phyloP scores from a whole-genome alignment of 805 yeast genomes.

The Blastobotrys attinorum region DNA sequence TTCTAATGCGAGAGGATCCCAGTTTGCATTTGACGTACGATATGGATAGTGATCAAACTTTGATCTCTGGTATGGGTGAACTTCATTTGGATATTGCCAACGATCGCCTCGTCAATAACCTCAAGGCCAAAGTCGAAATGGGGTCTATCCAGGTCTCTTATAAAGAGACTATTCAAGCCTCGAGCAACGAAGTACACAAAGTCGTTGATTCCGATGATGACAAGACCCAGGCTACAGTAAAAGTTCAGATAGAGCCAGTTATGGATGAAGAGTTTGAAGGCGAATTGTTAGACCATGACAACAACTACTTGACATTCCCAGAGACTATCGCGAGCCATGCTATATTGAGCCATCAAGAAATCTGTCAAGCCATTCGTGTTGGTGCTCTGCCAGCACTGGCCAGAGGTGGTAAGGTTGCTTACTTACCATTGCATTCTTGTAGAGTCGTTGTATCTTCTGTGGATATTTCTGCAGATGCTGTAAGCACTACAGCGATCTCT shows the following conservation, averaged over 20 bases:
- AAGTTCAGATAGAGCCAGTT: slow-evolving; percentile 23
- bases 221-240: slow-evolving; percentile 25
- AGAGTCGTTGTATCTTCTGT: slow-evolving; percentile 47
- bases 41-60: slow-evolving; percentile 83
- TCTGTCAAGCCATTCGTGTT: slow-evolving; percentile 21
- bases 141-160: slow-evolving; percentile 86
- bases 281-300: slow-evolving; percentile 37
- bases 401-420: slow-evolving; percentile 34
- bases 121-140: slow-evolving; percentile 72
- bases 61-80: slow-evolving; percentile 95
- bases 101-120: slow-evolving; percentile 69
- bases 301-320: slow-evolving; percentile 23
- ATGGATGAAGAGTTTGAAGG: slow-evolving; percentile 18
- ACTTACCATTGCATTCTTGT: slow-evolving; percentile 52
- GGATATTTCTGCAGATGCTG: slow-evolving; percentile 45
- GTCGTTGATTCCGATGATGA: slow-evolving; percentile 24
- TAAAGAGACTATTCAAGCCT: slow-evolving; percentile 52
- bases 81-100: slow-evolving; percentile 83
- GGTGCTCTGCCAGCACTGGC: slow-evolving; percentile 36
- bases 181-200: slow-evolving; percentile 7
- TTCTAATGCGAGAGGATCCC: slow-evolving; percentile 82
- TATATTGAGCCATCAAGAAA: slow-evolving; percentile 23
- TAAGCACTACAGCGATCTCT: slow-evolving; percentile 34
- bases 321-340: slow-evolving; percentile 20
- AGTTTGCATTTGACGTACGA: slow-evolving; percentile 61